Evolutionary conservation across 2,329 filamentous ascomycete genomes (phyloP), one percentile per base, ranked within the genome.

Genomic region (Colletotrichum australisinense): DNA sequence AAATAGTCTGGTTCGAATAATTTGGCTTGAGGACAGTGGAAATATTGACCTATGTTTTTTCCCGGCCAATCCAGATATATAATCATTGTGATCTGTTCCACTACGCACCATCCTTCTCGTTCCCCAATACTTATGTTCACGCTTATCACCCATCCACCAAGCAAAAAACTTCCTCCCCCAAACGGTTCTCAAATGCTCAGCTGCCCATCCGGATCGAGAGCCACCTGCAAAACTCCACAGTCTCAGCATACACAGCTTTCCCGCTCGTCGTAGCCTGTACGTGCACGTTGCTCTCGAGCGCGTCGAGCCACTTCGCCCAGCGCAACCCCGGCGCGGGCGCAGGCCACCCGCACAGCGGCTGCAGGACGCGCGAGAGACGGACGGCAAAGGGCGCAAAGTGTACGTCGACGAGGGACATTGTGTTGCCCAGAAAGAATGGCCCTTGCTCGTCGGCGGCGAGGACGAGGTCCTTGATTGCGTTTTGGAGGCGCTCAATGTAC

Each of bases 321-420:
- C 93, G 86, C n/a, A 65, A 53, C 1, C 89, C 91, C 2, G 88
- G 86, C 74, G 91, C 88, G 0, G 91, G 88, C 28, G 91, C 89
- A 1, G 89, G 88, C 91, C 93, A 95, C 26, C 88, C 89, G 24
- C 91, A 85, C 75, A 93, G 91, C 19, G 90, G 89, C 63, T 89
- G 87, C 42, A 94, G 83, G 22, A 95, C 89, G 2, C 90, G 88
- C n/a, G 88, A 86, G 73, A 95, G 83, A 1, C 94, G 88, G 22
- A 95, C 79, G 16, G 94, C 88, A 87, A 94, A 95, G 0, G 94
- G 94, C 1, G 93, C 93, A 58, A 95, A 88, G 78, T 95, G 92
- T 19, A 95, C 87, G 76, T 95, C 93, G 0, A 95, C 93, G 68
- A 94, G 76, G 88, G 83, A 84, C n/a, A 88, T 76, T 8, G 82